Evolutionary conservation across 345 rosid species (phyloP).

Genomic region (Chamaenerion angustifolium): DNA sequence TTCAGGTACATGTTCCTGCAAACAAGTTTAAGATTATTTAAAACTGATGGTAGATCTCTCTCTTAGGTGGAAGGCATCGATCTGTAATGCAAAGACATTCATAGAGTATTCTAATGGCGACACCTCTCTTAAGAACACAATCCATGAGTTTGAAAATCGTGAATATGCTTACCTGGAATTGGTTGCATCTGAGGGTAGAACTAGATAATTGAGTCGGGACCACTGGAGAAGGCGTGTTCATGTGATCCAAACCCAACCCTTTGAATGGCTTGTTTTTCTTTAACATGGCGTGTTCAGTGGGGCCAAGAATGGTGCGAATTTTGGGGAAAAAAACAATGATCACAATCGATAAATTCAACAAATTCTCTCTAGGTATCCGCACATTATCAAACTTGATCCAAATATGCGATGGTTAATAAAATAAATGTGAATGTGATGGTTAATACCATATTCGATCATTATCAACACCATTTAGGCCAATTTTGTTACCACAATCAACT

Average conservation of each 20-base stretch:
- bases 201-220: constrained; percentile 61
- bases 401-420: neutral
- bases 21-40: too few species aligned
- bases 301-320: constrained; percentile 91
- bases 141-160: too few species aligned
- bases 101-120: too few species aligned
- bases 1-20: too few species aligned
- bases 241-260: constrained; percentile 75
- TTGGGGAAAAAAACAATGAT: constrained; percentile 20
- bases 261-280: constrained; percentile 57
- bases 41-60: constrained; percentile 88
- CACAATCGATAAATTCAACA: constrained; percentile 37
- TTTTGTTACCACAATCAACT: constrained; percentile 93
- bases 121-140: too few species aligned
- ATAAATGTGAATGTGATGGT: neutral
- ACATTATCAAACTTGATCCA: constrained; percentile 68
- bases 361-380: constrained; percentile 77
- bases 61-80: constrained; percentile 51
- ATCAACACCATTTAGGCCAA: constrained; percentile 93
- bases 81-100: constrained; percentile 22
- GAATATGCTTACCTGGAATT: constrained; percentile 62
- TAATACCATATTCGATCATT: constrained; percentile 87
- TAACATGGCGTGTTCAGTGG: constrained; percentile 31
- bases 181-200: constrained; percentile 48
- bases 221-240: constrained; percentile 51